Evolutionary conservation across 495 filamentous ascomycete species (phyloP).

Genomic region (Lophiotrema nucula): DNA sequence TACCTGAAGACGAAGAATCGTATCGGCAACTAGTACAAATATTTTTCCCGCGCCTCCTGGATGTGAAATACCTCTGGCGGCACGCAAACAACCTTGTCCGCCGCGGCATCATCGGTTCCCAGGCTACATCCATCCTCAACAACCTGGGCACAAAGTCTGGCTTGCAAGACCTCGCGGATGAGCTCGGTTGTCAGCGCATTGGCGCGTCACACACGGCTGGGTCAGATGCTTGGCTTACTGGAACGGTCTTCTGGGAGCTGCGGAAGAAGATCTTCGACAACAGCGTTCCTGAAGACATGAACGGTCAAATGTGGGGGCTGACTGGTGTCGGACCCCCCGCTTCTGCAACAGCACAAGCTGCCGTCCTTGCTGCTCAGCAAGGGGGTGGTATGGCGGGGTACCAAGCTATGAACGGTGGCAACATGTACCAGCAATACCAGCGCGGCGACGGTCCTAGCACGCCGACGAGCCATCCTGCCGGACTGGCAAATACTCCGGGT

Average conservation of each 20-base stretch:
- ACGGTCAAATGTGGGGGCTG: conserved; percentile 88
- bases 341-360: conserved; percentile 41
- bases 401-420: conserved; percentile 14
- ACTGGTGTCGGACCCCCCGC: conserved; percentile 60
- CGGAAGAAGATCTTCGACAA: conserved; percentile 78
- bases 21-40: conserved; percentile 81
- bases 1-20: conserved; percentile 83
- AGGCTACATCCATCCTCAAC: conserved; percentile 65
- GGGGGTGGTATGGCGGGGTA: conserved; percentile 7
- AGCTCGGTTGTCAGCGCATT: conserved; percentile 81
- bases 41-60: conserved; percentile 90
- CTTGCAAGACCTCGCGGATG: conserved; percentile 89
- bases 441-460: conserved; percentile 35
- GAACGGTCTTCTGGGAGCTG: conserved; percentile 48
- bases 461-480: conserved; percentile 40
- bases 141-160: conserved; percentile 83
- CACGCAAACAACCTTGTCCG: conserved; percentile 57
- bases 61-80: conserved; percentile 97
- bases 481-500: conserved; percentile 33
- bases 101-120: conserved; percentile 54
- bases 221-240: conserved; percentile 86
- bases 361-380: conserved; percentile 38
- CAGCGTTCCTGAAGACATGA: conserved; percentile 79
- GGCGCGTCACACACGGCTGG: conserved; percentile 88
- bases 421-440: conserved; percentile 20